Evolutionary conservation across 2,329 filamentous ascomycete genomes (phyloP), one percentile per base, ranked within the genome.

Genomic region (Aureobasidium zeae): DNA sequence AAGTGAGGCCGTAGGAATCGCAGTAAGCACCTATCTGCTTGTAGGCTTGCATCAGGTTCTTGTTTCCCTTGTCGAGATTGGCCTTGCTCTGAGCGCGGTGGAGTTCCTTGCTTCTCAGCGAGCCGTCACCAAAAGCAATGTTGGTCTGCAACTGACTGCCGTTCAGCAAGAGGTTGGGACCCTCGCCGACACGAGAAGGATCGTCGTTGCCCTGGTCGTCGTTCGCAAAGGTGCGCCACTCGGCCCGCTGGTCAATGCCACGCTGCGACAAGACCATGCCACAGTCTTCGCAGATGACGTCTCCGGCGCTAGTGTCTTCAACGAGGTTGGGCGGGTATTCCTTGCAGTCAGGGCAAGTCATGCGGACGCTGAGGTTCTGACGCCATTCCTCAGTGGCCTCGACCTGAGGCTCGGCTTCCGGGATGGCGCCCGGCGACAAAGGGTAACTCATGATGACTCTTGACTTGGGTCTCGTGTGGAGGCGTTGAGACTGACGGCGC

Each of bases 151-250:
- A 79, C 66, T 94, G 87, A 51, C 86, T 83, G 45, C 87, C 88
- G 57, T 94, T 87, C 46, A 94, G 74, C 31, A 98, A 79, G 43
- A 86, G 82, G 59, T 96, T 95, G 48, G 83, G 81, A 5, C 83
- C 85, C 55, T 96, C 91, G 69, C 91, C 91, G 52, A 98, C 89
- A 86, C 91, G 91, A 47, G 87, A 95, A 4, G 93, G 91, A 54
- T 98, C 91, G 55, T 96, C 93, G 58, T 85, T 88, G 57, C 86
- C 86, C 63, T 94, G 86, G 61, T 98, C 93, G 59, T 98, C 91
- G 61, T 96, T 96, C 60, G 88, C 87, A 67, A 98, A 98, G 1
- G 91, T 98, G 61, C 91, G 86, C 91, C 91, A 98, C 68, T 98
- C 91, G 35, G 87, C 94, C 50, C 93, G 83, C 49, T 86, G 93